phyloP scores from a whole-genome alignment of 495 filamentous ascomycete genomes.

The Xylaria bambusicola region DNA sequence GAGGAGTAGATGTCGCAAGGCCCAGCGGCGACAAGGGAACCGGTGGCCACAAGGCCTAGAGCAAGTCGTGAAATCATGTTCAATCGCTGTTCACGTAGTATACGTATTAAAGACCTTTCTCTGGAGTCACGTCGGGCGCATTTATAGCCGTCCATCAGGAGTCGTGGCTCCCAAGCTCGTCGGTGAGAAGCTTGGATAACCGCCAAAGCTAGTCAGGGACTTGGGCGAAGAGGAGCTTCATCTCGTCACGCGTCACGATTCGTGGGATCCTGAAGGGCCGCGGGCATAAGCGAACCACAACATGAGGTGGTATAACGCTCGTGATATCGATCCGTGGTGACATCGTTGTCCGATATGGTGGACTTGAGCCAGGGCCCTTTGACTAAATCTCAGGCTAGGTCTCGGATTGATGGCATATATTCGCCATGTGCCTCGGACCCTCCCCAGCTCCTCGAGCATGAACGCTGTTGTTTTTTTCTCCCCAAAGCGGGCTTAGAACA shows the following conservation, averaged over 20 bases:
- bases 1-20: conserved; percentile 59
- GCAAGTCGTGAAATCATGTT: conserved; percentile 42
- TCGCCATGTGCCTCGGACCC: not conserved
- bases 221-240: not conserved
- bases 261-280: not conserved
- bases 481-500: not conserved
- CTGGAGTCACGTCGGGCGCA: not conserved
- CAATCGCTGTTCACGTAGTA: conserved; percentile 21
- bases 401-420: not conserved
- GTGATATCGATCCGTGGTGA: not conserved
- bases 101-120: not conserved
- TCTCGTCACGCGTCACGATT: conserved; percentile 5
- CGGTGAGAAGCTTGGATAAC: not conserved
- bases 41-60: conserved; percentile 42
- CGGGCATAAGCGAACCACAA: not conserved
- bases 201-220: not conserved
- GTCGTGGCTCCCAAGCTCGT: not conserved
- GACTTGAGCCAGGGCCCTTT: not conserved
- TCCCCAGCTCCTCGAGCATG: not conserved
- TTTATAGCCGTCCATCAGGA: not conserved
- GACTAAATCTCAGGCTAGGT: not conserved
- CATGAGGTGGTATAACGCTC: not conserved
- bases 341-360: conserved; percentile 1
- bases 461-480: not conserved
- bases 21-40: conserved; percentile 48